These are phyloP conservation scores for Hericium rajendrae DNA, from an alignment of 768 basidiomycete species.

Conservation along the genomic window DNA sequence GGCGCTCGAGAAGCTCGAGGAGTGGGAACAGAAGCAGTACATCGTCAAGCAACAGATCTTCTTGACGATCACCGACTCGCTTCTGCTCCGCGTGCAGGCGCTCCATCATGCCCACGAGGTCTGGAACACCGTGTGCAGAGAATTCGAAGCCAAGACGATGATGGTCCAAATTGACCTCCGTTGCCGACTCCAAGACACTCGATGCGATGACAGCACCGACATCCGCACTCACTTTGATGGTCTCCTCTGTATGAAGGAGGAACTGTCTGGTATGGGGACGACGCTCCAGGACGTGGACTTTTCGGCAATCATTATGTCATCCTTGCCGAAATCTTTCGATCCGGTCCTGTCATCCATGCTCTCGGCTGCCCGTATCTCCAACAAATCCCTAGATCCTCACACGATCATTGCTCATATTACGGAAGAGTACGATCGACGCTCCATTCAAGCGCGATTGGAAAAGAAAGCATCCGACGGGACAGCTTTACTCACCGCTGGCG, in stretches of 20 bases:
- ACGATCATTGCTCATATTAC: constrained; percentile 12
- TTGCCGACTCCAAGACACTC: constrained; percentile 17
- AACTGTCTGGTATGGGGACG: constrained; percentile 25
- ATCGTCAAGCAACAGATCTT: not conserved
- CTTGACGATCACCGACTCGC: not conserved
- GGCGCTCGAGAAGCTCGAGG: not conserved
- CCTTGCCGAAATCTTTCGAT: constrained; percentile 27
- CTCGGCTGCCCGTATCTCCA: constrained; percentile 15
- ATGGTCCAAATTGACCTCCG: constrained; percentile 23
- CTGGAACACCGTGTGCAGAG: constrained; percentile 20
- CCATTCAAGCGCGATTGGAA: not conserved
- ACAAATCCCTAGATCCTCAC: constrained; percentile 14
- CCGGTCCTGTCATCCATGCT: constrained; percentile 22
- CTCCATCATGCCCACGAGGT: constrained; percentile 1
- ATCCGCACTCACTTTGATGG: constrained; percentile 22
- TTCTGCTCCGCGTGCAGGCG: not conserved
- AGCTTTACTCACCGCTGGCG: not conserved
- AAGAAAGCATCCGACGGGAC: not conserved
- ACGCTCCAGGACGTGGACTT: constrained; percentile 23
- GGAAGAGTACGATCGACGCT: constrained; percentile 18
- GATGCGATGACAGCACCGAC: constrained; percentile 24
- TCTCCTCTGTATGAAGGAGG: constrained; percentile 21
- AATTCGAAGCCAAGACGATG: constrained; percentile 20
- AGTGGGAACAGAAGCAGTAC: not conserved
- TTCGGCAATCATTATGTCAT: constrained; percentile 24